phyloP scores from a whole-genome alignment of 495 filamentous ascomycete genomes.

The Polyplosphaeria fusca region DNA sequence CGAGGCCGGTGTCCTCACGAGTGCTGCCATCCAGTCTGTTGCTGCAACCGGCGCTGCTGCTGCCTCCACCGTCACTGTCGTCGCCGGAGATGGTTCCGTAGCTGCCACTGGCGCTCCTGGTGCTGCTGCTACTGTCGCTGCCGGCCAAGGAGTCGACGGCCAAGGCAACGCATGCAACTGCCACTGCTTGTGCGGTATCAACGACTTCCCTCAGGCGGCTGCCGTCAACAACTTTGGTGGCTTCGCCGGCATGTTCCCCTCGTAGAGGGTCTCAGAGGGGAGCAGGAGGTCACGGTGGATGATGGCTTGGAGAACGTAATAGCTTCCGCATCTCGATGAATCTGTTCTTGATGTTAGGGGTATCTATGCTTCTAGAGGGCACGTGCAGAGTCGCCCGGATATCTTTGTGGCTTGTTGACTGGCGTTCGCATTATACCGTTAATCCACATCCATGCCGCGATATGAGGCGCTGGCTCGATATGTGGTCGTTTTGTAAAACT shows the following conservation, averaged over 20 bases:
- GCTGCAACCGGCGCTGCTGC: slow-evolving; percentile 11
- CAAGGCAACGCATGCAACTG: slow-evolving; percentile 33
- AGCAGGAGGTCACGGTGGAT: slow-evolving; percentile 15
- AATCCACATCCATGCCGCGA: slow-evolving; percentile 1
- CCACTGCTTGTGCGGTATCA: slow-evolving; percentile 36
- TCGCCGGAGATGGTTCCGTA: slow-evolving; percentile 11
- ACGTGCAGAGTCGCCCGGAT: slow-evolving; percentile 11
- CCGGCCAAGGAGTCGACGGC: slow-evolving; percentile 25
- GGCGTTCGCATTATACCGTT: slow-evolving; percentile 31
- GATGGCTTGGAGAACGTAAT: too few species aligned
- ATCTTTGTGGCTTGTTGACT: slow-evolving; percentile 10
- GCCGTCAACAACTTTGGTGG: slow-evolving; percentile 34
- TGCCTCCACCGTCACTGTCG: slow-evolving; percentile 28
- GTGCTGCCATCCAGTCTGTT: slow-evolving; percentile 22
- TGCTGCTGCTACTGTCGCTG: slow-evolving; percentile 19
- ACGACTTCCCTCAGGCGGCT: slow-evolving; percentile 30
- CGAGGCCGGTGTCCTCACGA: slow-evolving; percentile 11
- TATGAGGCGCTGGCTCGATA: not conserved
- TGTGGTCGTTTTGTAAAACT: slow-evolving; percentile 19
- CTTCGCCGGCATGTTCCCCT: slow-evolving; percentile 24
- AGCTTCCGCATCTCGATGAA: slow-evolving; percentile 16
- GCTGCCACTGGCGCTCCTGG: slow-evolving; percentile 3
- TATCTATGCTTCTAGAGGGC: slow-evolving; percentile 13
- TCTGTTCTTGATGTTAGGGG: slow-evolving; percentile 19
- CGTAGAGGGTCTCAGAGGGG: not conserved